phyloP scores from a whole-genome alignment of 2,329 filamentous ascomycete species.

The Alternaria brassicicola region DNA sequence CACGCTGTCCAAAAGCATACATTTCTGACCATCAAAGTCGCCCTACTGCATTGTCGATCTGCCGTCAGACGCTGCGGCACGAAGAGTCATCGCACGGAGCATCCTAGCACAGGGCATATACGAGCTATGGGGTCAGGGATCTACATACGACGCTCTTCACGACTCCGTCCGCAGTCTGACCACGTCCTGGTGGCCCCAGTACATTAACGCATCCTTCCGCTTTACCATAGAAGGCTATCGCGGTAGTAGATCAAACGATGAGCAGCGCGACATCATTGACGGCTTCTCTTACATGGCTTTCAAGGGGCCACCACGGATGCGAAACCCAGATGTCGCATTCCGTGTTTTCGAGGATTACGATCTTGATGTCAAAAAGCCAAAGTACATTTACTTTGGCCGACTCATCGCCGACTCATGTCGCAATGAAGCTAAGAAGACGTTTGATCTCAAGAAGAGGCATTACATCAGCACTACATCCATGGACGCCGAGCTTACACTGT shows the following conservation, averaged over 20 bases:
- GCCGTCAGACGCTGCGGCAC: conserved; percentile 66
- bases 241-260: conserved; percentile 67
- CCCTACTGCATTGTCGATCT: conserved; percentile 83
- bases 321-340: conserved; percentile 71
- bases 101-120: conserved; percentile 84
- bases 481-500: conserved; percentile 89
- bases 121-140: conserved; percentile 83
- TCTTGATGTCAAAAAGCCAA: conserved; percentile 57
- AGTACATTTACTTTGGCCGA: conserved; percentile 73
- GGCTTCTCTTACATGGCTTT: conserved; percentile 80
- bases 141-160: conserved; percentile 72
- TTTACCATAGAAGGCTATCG: conserved; percentile 85
- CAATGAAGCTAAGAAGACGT: conserved; percentile 68
- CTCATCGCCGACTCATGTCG: conserved; percentile 71
- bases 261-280: conserved; percentile 79
- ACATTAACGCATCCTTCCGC: conserved; percentile 73
- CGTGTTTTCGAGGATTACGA: conserved; percentile 83
- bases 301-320: conserved; percentile 77
- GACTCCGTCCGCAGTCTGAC: conserved; percentile 65
- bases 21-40: conserved; percentile 62
- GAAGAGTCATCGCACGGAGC: conserved; percentile 72
- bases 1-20: background rate
- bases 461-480: conserved; percentile 98
- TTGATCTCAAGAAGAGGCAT: conserved; percentile 87
- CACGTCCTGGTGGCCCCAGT: conserved; percentile 68